phyloP scores from a whole-genome alignment of 768 basidiomycete species.

The Holtermanniella nyarrowii region DNA sequence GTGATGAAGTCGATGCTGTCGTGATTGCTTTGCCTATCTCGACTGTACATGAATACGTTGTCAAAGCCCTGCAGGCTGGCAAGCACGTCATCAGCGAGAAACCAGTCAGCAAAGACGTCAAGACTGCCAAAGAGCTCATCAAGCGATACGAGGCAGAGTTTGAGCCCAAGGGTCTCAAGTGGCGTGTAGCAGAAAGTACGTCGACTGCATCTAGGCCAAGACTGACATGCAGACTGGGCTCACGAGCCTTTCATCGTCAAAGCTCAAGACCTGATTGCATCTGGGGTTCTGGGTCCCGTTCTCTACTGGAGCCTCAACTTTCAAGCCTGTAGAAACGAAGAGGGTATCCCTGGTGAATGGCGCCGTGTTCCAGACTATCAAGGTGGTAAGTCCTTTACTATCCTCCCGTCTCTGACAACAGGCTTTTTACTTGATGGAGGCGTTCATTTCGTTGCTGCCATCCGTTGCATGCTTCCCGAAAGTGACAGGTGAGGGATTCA shows the following conservation, averaged over 20 bases:
- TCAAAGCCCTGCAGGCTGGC: conserved; percentile 50
- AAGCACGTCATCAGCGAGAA: conserved; percentile 88
- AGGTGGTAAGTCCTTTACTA: conserved; percentile 20
- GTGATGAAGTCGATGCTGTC: conserved; percentile 62
- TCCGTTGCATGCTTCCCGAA: conserved; percentile 53
- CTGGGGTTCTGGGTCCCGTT: conserved; percentile 62
- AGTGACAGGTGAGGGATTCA: not conserved
- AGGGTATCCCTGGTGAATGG: conserved; percentile 73
- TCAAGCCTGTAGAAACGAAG: conserved; percentile 51
- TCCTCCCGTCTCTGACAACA: conserved; percentile 45
- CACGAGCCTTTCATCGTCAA: conserved; percentile 23
- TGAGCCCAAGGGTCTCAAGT: conserved; percentile 59
- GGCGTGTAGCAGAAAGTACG: conserved; percentile 69
- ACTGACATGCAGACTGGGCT: conserved; percentile 20
- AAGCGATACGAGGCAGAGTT: conserved; percentile 55
- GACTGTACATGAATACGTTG: conserved; percentile 57
- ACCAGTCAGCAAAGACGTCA: conserved; percentile 65
- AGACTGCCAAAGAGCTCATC: conserved; percentile 55
- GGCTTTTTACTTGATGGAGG: conserved; percentile 61
- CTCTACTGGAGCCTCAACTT: conserved; percentile 54
- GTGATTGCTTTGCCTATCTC: conserved; percentile 70
- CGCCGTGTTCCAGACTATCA: conserved; percentile 60
- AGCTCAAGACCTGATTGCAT: conserved; percentile 41
- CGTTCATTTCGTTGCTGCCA: conserved; percentile 31
- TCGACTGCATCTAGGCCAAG: not conserved